Conservation (phyloP, 108 stramenopile species). For the Pseudonitzschia multiseries region DNA sequence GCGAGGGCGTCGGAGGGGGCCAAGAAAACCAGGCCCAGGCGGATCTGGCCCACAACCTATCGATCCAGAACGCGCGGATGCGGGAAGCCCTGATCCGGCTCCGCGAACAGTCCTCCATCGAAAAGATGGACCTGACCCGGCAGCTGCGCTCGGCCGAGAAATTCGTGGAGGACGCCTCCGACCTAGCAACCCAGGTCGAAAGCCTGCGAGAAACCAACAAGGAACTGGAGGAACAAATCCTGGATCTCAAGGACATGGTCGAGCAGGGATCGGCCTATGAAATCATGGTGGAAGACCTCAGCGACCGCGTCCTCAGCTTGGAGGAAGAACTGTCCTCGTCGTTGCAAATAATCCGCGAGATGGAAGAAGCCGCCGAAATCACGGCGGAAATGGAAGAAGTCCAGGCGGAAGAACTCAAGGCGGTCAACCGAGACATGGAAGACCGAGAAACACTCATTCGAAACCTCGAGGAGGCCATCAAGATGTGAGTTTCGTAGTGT, state of each 20-base stretch:
- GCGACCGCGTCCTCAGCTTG: slow-evolving; percentile 66
- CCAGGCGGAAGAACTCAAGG: slow-evolving; percentile 80
- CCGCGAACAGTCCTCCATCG: slow-evolving; percentile 71
- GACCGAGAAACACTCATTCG: slow-evolving; percentile 69
- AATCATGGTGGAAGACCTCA: slow-evolving; percentile 77
- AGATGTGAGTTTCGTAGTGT: slow-evolving; percentile 57
- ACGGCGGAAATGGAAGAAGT: slow-evolving; percentile 92
- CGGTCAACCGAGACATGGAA: slow-evolving; percentile 74
- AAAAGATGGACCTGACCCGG: slow-evolving; percentile 70
- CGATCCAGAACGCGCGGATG: slow-evolving; percentile 75
- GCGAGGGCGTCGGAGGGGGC: slow-evolving; percentile 6
- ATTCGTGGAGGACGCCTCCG: slow-evolving; percentile 42
- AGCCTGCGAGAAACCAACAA: slow-evolving; percentile 34
- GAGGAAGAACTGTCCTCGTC: slow-evolving; percentile 69
- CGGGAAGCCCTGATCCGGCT: slow-evolving; percentile 81
- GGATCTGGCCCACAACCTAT: slow-evolving; percentile 62
- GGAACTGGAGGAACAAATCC: slow-evolving; percentile 55
- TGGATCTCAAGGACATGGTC: slow-evolving; percentile 82
- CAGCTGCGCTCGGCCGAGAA: slow-evolving; percentile 58
- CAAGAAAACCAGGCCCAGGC: slow-evolving; percentile 41
- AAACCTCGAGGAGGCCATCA: slow-evolving; percentile 89
- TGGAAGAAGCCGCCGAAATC: slow-evolving; percentile 89
- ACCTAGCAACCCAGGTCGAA: slow-evolving; percentile 44
- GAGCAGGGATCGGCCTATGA: slow-evolving; percentile 81
- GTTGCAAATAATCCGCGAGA: slow-evolving; percentile 60